phyloP scores from a whole-genome alignment of 495 filamentous ascomycete species.

The Daldinia loculata region DNA sequence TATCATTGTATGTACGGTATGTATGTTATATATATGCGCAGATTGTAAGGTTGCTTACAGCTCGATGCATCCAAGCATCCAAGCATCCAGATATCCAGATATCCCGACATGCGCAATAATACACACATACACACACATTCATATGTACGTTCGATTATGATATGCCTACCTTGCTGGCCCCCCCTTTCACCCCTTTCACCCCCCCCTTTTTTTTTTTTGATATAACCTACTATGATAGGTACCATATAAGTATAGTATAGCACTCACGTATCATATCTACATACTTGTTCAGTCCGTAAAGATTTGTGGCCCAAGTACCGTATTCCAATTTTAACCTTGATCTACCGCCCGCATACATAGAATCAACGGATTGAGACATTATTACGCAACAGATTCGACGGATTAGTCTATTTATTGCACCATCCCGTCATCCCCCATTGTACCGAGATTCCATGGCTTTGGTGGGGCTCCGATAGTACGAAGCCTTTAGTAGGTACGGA shows the following conservation, averaged over 20 bases:
- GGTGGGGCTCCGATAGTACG: constrained; percentile 1
- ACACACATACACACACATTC: background rate
- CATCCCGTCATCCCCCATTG: constrained; percentile 23
- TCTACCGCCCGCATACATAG: constrained; percentile 2
- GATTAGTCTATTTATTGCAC: constrained; percentile 42
- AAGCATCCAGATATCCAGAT: background rate
- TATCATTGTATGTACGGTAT: background rate
- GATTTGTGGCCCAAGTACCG: background rate
- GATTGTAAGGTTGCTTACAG: constrained; percentile 7
- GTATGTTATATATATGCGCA: background rate
- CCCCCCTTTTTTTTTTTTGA: background rate
- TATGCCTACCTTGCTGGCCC: background rate
- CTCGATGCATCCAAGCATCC: background rate
- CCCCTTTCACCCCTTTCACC: background rate
- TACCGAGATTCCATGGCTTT: constrained; percentile 7
- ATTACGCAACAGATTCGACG: constrained; percentile 37
- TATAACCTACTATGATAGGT: background rate
- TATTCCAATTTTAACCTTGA: constrained; percentile 1
- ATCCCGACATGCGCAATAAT: background rate
- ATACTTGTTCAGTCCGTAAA: background rate
- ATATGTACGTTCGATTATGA: background rate
- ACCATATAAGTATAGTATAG: background rate
- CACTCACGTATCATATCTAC: background rate
- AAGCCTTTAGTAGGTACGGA: background rate
- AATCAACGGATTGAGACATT: constrained; percentile 15